phyloP scores from a whole-genome alignment of 129 eudicot genomes.

The Lonicera japonica region DNA sequence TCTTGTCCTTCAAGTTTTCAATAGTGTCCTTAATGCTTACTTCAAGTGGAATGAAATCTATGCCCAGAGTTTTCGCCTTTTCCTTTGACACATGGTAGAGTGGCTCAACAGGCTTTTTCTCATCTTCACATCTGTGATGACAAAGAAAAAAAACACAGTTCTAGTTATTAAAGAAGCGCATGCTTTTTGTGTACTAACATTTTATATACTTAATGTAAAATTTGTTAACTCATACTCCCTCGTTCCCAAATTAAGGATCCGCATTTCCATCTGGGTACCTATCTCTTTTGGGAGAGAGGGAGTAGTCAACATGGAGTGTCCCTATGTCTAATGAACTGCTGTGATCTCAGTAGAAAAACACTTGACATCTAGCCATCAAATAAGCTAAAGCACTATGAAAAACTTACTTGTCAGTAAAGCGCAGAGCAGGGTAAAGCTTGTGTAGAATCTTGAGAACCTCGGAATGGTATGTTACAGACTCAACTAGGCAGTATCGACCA shows the following conservation, averaged over 20 bases:
- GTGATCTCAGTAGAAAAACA: too few relatives aligned
- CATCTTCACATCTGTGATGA: conserved; percentile 7
- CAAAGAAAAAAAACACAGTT: too few relatives aligned
- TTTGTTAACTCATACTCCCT: too few relatives aligned
- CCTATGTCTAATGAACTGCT: too few relatives aligned
- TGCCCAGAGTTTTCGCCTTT: conserved; percentile 18
- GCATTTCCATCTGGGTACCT: too few relatives aligned
- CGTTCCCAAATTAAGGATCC: too few relatives aligned
- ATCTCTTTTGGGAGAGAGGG: too few relatives aligned
- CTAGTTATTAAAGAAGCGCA: too few relatives aligned
- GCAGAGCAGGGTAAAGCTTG: conserved; percentile 39
- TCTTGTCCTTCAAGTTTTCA: conserved; percentile 21
- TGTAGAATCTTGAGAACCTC: conserved; percentile 24
- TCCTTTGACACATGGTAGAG: conserved; percentile 20
- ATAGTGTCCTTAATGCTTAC: conserved; percentile 20
- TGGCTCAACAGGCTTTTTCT: conserved; percentile 5
- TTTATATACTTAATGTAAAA: too few relatives aligned
- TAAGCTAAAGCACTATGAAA: not conserved
- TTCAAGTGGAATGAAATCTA: conserved; percentile 23
- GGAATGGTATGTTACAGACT: conserved; percentile 9
- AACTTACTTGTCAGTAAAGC: conserved; percentile 27
- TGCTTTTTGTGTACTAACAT: too few relatives aligned
- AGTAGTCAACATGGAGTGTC: too few relatives aligned
- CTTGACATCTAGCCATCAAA: too few relatives aligned
- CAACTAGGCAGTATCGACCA: conserved; percentile 35